Evolutionary conservation across 1,284 basidiomycete species (phyloP), one percentile per base, ranked within the genome.

Genomic region (Cutaneotrichosporon sp.): DNA sequence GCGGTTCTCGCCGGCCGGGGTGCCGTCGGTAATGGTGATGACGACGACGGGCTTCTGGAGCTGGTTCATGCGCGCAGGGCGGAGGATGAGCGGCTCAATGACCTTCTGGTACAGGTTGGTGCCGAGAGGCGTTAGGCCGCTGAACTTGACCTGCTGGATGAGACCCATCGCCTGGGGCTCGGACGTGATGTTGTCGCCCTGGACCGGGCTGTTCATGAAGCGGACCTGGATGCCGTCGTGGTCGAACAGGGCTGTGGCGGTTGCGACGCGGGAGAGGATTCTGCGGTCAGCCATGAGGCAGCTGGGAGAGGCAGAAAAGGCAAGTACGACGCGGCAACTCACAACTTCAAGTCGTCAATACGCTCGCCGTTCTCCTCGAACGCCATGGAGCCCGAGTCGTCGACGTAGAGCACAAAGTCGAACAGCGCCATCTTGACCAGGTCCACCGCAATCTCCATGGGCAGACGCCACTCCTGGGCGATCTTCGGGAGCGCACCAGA

Each of bases 11-110:
- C 76, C 76, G 34, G 74, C 74, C 26, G 73, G 74, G 2, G 70
- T 68, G 37, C 75, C 75, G 58, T 76, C 75, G 3, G 75, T 76
- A 59, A 76, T 70, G 42, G 61, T 59, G 51, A 79, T 71, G 57
- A 78, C 63, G 16, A 79, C 56, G 12, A 78, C 61, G 5, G 77
- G 78, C 66, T 79, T 79, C 54, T 75, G 65, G 7, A 79, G 64
- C 35, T 55, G 47, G 50, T 62, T 61, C 26, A 57, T 35, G 17
- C 70, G 64, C n/a, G 74, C 76, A 5, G 77, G 76, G 26, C 67
- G 72, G 19, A 77, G 61, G 3, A 79, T 66, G 19, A 77, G 60
- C 20, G 77, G 77, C 59, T 77, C 69, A 27, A 79, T 61, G 57
- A 79, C 66, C 65, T 79, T 79, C 37, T 69, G 61, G 49, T 68